Evolutionary conservation across 2,329 filamentous ascomycete species (phyloP), one percentile per base, ranked within the genome.

Genomic region (Neonectria coccinea): DNA sequence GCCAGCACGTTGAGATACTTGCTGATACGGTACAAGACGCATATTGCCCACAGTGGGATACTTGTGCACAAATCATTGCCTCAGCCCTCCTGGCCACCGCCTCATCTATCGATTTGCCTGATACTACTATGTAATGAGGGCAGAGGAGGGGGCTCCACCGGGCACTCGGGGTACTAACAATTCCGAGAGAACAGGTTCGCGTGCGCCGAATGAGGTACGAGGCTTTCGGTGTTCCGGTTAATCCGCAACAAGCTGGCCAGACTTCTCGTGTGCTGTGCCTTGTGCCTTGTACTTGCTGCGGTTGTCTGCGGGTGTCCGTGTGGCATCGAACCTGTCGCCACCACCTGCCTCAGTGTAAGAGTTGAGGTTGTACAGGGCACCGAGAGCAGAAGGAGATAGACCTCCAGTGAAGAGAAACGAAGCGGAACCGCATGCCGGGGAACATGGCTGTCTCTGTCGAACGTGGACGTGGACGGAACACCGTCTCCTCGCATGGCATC

Each of bases 41-140:
- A 44, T 58, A 31, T 33, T 29, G 18, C 18, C 25, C 44, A 54
- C 41, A 31, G 51, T 20, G 25, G 44, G 44, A 56, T 59, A 55
- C 63, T 56, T 62, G 18, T 8, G 42, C 59, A 66, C 63, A 63
- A 68, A 62, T 59, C 64, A 66, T 73, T 71, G 66, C 65, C 67
- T 73, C 67, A 72, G 65, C 65, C 54, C 52, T 25, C 42, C 44
- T 51, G 25, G 29, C 47, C 50, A 61, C 56, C 63, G 39, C 61
- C 39, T 62, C 48, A 52, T 44, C 55, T 36, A 62, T 56, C 39
- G 59, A 56, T 56, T 50, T 48, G 59, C 53, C 55, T 47, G 39
- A 50, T 56, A 25, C 25, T 25, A 25, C 25, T 25, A 5, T 25
- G 25, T 25, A 47, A 51, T 64, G 59, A 56, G 61, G 61, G 56